These are phyloP conservation scores for Prunus yedoensis DNA, from an alignment of 331 rosid species.

Conservation along the genomic window DNA sequence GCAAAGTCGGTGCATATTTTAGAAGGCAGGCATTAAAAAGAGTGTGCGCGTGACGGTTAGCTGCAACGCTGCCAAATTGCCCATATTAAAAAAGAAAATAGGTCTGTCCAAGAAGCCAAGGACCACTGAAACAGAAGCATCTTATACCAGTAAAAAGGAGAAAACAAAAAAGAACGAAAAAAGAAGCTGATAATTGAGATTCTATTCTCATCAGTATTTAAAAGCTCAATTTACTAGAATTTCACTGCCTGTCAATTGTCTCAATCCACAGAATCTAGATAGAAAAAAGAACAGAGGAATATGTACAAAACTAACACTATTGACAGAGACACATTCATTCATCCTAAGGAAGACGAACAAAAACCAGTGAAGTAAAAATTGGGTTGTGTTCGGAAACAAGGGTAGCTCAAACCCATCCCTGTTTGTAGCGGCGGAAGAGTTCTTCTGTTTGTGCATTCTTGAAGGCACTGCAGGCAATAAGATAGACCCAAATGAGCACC, in stretches of 20 bases:
- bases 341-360: neutral
- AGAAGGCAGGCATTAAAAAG: neutral
- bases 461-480: conserved; percentile 86
- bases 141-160: neutral
- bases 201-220: conserved; percentile 3
- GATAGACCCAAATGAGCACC: conserved; percentile 73
- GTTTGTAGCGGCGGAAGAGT: conserved; percentile 76
- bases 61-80: neutral
- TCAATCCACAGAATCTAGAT: neutral
- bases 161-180: neutral
- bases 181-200: conserved; percentile 1
- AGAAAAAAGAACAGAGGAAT: conserved; percentile 14
- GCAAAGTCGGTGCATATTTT: neutral
- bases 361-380: neutral
- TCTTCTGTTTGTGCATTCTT: conserved; percentile 86
- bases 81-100: neutral
- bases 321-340: neutral
- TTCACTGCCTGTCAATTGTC: neutral
- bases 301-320: conserved; percentile 19
- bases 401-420: conserved; percentile 60
- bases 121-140: conserved; percentile 26
- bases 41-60: neutral
- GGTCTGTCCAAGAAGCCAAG: neutral
- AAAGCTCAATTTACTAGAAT: neutral
- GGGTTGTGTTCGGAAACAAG: conserved; percentile 8